Evolutionary conservation across 2,329 filamentous ascomycete genomes (phyloP).

Genomic region (Talaromyces pinophilus): DNA sequence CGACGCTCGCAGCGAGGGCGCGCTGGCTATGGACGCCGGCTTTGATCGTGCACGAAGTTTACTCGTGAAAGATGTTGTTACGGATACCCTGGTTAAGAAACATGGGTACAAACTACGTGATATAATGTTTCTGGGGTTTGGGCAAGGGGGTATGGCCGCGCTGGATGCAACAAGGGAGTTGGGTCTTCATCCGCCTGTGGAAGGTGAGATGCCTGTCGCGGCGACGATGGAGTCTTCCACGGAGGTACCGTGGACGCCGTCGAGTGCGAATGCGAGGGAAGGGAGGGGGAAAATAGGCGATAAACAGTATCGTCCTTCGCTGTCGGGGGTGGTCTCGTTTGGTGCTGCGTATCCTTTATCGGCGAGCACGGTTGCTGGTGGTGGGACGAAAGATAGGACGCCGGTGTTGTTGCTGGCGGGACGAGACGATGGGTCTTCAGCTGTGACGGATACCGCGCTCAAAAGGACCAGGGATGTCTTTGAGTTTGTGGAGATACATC

Average conservation of each 20-base stretch:
- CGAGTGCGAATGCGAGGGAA: neutral
- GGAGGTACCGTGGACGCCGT: neutral
- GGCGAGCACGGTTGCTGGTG: conserved; percentile 26
- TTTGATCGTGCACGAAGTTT: conserved; percentile 53
- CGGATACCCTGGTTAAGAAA: conserved; percentile 53
- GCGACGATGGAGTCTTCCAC: conserved; percentile 5
- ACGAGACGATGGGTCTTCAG: conserved; percentile 38
- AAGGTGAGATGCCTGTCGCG: conserved; percentile 13
- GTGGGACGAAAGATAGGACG: conserved; percentile 39
- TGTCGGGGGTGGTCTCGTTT: conserved; percentile 47
- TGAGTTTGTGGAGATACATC: conserved; percentile 64
- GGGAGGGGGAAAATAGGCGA: neutral
- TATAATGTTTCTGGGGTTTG: conserved; percentile 66
- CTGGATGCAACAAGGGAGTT: conserved; percentile 57
- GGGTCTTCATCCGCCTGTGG: conserved; percentile 21
- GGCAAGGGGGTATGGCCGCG: conserved; percentile 66
- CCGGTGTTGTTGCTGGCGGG: conserved; percentile 48
- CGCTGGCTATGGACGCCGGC: conserved; percentile 63
- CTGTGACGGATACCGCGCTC: conserved; percentile 64
- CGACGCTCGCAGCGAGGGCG: conserved; percentile 43
- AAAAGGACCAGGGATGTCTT: conserved; percentile 68
- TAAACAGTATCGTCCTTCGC: conserved; percentile 21
- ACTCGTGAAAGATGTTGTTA: conserved; percentile 56
- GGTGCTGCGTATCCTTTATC: conserved; percentile 46
- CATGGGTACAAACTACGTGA: conserved; percentile 63